Conservation (phyloP, 2,329 filamentous ascomycete species). For the Clonostachys rosea region DNA sequence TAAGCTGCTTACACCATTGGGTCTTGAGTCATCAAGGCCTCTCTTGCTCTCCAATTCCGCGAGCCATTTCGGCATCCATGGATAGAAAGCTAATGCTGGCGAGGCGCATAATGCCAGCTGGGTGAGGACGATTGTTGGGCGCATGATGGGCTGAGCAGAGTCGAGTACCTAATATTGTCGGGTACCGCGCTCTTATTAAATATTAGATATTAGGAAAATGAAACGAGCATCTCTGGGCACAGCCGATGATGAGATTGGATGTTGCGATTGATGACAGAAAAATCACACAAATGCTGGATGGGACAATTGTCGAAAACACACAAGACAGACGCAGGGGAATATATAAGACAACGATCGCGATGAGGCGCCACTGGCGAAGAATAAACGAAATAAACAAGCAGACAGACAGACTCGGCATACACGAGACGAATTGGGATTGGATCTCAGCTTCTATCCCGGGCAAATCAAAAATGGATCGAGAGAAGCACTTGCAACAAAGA, state of each 20-base stretch:
- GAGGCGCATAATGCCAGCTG: conserved; percentile 43
- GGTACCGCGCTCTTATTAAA: not conserved
- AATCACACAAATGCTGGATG: no score
- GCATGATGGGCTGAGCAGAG: conserved; percentile 27
- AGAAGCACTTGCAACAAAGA: no score
- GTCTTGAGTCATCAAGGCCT: conserved; percentile 8
- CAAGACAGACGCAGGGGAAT: no score
- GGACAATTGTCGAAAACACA: no score
- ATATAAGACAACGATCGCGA: no score
- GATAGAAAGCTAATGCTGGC: conserved; percentile 40
- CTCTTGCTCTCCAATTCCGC: conserved; percentile 17
- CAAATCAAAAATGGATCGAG: no score
- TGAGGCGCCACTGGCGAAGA: not conserved
- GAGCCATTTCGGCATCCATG: conserved; percentile 33
- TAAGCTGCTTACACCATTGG: conserved; percentile 17
- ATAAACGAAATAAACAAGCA: not conserved
- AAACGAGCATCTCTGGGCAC: no score
- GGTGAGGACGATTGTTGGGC: conserved; percentile 27
- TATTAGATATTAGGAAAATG: no score
- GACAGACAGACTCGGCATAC: not conserved
- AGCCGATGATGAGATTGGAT: no score
- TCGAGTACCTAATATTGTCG: no score
- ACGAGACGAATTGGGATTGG: not conserved
- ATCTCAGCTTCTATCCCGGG: no score
- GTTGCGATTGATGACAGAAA: no score